Percentiles rank a stretch among this genome's conserved stretches.
Evolutionary conservation across 768 basidiomycete species (phyloP).

Genomic region (Mycena chlorophos): DNA sequence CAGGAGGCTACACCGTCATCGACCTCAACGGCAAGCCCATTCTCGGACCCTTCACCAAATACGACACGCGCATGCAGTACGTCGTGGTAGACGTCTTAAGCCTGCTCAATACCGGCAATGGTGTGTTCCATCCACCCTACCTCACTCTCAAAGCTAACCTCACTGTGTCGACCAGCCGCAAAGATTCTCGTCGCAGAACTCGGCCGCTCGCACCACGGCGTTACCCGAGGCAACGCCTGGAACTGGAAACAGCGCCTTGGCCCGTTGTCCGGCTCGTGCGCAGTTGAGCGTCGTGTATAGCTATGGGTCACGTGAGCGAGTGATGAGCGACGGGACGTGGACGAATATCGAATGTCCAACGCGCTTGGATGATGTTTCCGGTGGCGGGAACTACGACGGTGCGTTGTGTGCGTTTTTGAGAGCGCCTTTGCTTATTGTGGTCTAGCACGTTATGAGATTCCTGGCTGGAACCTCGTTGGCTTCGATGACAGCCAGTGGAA

Average conservation of each 20-base stretch:
- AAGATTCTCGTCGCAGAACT: conserved; percentile 29
- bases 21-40: conserved; percentile 29
- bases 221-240: conserved; percentile 32
- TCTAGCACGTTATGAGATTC: conserved; percentile 26
- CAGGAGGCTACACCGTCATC: conserved; percentile 32
- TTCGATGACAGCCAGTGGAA: conserved; percentile 27
- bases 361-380: conserved; percentile 31
- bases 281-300: conserved; percentile 28
- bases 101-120: conserved; percentile 4
- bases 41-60: conserved; percentile 33
- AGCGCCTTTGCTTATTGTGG: not conserved
- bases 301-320: conserved; percentile 24
- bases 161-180: conserved; percentile 6
- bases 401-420: not conserved
- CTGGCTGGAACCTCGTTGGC: conserved; percentile 22
- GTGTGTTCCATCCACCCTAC: not conserved
- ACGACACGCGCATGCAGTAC: conserved; percentile 29
- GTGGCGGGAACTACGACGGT: conserved; percentile 34
- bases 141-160: not conserved
- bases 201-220: conserved; percentile 31
- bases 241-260: conserved; percentile 32
- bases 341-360: conserved; percentile 29
- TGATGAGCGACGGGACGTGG: conserved; percentile 27
- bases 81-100: conserved; percentile 26
- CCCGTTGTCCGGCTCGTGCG: conserved; percentile 26